These are phyloP conservation scores for Prunus mume DNA, from an alignment of 306 rosid species.

Conservation along the genomic window DNA sequence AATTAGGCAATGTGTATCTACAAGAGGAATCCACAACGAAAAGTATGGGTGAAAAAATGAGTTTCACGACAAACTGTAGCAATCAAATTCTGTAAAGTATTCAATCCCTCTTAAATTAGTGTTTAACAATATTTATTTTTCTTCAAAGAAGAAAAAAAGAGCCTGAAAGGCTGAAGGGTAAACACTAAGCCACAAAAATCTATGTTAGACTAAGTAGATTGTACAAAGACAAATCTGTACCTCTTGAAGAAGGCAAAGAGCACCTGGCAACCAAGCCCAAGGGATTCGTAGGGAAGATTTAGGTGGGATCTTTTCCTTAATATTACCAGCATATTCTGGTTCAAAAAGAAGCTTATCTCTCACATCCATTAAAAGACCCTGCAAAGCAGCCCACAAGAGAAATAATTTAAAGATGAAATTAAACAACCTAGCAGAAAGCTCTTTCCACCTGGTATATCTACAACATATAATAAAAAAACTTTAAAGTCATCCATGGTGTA, in stretches of 20 bases:
- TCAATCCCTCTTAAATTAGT: not conserved
- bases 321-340: constrained; percentile 83
- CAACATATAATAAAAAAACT: constrained; percentile 2
- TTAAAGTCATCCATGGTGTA: constrained; percentile 52
- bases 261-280: constrained; percentile 91
- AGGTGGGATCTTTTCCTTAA: constrained; percentile 79
- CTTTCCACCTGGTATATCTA: not conserved
- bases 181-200: not conserved
- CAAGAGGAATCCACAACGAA: constrained; percentile 4
- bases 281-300: constrained; percentile 72
- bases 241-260: constrained; percentile 97
- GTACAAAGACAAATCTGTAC: constrained; percentile 31
- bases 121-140: not conserved
- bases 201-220: not conserved
- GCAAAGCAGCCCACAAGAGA: constrained; percentile 23
- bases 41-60: constrained; percentile 8
- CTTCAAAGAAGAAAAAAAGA: not conserved
- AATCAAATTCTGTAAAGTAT: constrained; percentile 3
- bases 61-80: not conserved
- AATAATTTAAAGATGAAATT: not conserved
- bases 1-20: not conserved
- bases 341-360: constrained; percentile 98
- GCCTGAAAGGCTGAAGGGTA: not conserved
- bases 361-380: constrained; percentile 90
- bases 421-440: not conserved